Percentiles rank a stretch among this genome's conserved stretches.
phyloP scores from a whole-genome alignment of 495 filamentous ascomycete species.

The Penicillium turbatum region DNA sequence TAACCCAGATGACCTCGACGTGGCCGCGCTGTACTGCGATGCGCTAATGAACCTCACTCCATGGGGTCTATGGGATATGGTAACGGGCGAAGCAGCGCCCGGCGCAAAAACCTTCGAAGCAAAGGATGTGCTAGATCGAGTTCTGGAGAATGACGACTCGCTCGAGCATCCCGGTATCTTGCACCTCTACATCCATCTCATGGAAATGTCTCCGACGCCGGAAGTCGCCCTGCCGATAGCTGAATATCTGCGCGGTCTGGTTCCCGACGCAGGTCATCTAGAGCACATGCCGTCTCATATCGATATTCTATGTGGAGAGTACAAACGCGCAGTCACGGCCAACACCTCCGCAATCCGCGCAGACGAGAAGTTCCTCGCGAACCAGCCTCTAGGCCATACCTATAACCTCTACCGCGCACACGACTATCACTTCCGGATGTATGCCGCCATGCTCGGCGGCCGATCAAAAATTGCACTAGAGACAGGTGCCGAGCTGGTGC shows the following conservation, averaged over 20 bases:
- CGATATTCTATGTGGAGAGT: slow-evolving; percentile 64
- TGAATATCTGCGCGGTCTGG: slow-evolving; percentile 55
- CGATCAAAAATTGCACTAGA: slow-evolving; percentile 54
- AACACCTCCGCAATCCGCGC: slow-evolving; percentile 61
- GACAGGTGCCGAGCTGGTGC: slow-evolving; percentile 48
- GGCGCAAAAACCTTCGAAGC: slow-evolving; percentile 54
- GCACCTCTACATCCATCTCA: slow-evolving; percentile 68
- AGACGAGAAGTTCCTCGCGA: slow-evolving; percentile 55
- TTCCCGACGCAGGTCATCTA: slow-evolving; percentile 66
- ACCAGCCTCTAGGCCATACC: slow-evolving; percentile 53
- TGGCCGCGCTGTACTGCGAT: slow-evolving; percentile 59
- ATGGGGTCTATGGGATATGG: slow-evolving; percentile 62
- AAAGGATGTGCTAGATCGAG: slow-evolving; percentile 51
- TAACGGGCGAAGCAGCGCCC: slow-evolving; percentile 50
- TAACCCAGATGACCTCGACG: slow-evolving; percentile 55
- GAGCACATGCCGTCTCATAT: slow-evolving; percentile 70
- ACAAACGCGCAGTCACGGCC: slow-evolving; percentile 54
- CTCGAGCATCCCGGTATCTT: slow-evolving; percentile 57
- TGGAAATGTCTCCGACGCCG: slow-evolving; percentile 66
- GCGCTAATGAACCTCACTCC: slow-evolving; percentile 66
- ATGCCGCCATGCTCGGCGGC: slow-evolving; percentile 67
- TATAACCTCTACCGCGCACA: slow-evolving; percentile 66
- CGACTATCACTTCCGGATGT: slow-evolving; percentile 64
- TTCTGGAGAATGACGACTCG: slow-evolving; percentile 40
- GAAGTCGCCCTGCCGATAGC: slow-evolving; percentile 54